Evolutionary conservation across 2,329 filamentous ascomycete genomes (phyloP).

Genomic region (Cadophora luteo-olivacea): DNA sequence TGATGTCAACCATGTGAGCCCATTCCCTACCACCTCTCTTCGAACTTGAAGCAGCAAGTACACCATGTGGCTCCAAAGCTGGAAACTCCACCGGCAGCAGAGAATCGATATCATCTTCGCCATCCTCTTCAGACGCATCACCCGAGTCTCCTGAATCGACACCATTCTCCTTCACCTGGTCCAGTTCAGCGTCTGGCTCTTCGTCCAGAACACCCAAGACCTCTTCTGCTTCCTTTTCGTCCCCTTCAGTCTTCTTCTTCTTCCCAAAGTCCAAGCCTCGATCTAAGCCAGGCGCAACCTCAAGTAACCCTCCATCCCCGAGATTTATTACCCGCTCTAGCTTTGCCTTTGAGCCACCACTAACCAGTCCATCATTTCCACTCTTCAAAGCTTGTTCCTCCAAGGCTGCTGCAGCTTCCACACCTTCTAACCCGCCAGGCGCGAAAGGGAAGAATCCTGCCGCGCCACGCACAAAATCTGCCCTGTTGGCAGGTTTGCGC

Average conservation of each 20-base stretch:
- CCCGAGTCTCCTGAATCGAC: conserved; percentile 43
- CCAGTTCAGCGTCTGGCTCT: conserved; percentile 46
- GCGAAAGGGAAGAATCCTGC: conserved; percentile 95
- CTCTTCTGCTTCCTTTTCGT: conserved; percentile 70
- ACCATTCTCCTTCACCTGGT: conserved; percentile 44
- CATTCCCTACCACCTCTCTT: conserved; percentile 85
- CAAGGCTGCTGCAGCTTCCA: conserved; percentile 83
- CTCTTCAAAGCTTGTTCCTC: conserved; percentile 74
- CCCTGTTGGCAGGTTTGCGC: conserved; percentile 83
- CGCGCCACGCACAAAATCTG: conserved; percentile 90
- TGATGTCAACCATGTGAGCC: conserved; percentile 98
- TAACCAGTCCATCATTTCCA: conserved; percentile 45
- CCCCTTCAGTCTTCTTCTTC: conserved; percentile 60
- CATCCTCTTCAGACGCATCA: conserved; percentile 49
- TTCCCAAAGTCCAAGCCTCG: conserved; percentile 77
- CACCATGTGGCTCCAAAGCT: conserved; percentile 83
- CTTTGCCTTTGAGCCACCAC: conserved; percentile 52
- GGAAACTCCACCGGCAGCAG: conserved; percentile 93
- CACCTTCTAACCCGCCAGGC: conserved; percentile 85
- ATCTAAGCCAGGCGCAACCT: conserved; percentile 80
- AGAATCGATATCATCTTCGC: conserved; percentile 76
- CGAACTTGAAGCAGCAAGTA: conserved; percentile 72
- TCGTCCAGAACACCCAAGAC: conserved; percentile 69
- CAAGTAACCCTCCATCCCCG: conserved; percentile 77
- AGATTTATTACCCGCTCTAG: conserved; percentile 90